Conservation (phyloP, 306 rosid species). For the Hippophae tibetana region DNA sequence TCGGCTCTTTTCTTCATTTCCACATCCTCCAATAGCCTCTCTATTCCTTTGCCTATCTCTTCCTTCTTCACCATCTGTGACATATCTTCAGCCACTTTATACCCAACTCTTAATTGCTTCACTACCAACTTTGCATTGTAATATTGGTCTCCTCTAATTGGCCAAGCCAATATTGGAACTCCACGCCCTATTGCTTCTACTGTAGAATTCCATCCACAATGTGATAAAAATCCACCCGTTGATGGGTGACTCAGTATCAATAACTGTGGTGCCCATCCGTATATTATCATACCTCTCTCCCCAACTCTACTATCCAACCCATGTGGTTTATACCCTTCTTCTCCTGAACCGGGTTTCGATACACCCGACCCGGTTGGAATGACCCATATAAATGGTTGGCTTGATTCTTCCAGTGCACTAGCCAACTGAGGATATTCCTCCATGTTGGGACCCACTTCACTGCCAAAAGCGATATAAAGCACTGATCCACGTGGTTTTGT, state of each 20-base stretch:
- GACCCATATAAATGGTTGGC: constrained; percentile 16
- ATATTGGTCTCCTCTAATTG: constrained; percentile 22
- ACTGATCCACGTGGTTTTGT: constrained; percentile 3
- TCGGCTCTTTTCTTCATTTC: not conserved
- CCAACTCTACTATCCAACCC: constrained; percentile 9
- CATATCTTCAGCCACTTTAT: constrained; percentile 7
- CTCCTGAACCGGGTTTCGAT: not conserved
- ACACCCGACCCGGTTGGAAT: constrained; percentile 8
- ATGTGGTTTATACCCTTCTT: not conserved
- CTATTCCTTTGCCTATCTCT: constrained; percentile 12
- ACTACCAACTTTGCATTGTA: constrained; percentile 18
- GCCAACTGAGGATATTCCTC: constrained; percentile 15
- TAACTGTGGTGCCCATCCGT: constrained; percentile 18
- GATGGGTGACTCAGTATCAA: constrained; percentile 16
- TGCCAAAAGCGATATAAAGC: constrained; percentile 16
- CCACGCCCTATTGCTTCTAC: constrained; percentile 16
- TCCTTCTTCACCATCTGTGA: constrained; percentile 11
- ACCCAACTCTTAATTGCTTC: constrained; percentile 8
- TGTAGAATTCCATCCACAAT: constrained; percentile 19
- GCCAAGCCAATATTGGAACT: constrained; percentile 26
- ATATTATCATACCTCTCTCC: constrained; percentile 8
- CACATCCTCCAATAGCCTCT: constrained; percentile 17
- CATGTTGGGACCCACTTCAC: constrained; percentile 9
- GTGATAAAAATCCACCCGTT: constrained; percentile 19
- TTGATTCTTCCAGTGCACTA: constrained; percentile 5